phyloP scores from a whole-genome alignment of 2,329 filamentous ascomycete species.

The Trichoderma endophyticum region DNA sequence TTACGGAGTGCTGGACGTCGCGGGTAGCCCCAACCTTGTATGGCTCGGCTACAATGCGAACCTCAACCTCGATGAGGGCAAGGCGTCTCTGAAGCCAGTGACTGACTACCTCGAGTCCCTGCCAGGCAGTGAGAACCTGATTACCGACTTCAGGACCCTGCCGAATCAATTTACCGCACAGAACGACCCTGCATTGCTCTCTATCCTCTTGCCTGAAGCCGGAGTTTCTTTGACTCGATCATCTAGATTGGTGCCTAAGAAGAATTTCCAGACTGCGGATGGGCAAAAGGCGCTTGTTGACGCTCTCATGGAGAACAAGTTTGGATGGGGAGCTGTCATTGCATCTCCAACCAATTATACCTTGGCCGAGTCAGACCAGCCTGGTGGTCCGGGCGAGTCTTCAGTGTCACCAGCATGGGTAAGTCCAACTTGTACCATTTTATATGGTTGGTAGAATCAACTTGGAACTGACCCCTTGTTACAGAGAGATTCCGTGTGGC shows the following conservation, averaged over 20 bases:
- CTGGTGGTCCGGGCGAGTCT: constrained; percentile 9
- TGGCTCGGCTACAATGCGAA: background rate
- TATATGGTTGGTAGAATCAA: background rate
- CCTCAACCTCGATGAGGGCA: background rate
- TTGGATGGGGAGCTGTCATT: background rate
- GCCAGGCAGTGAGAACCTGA: background rate
- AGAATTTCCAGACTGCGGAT: background rate
- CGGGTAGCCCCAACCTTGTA: background rate
- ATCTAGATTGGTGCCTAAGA: background rate
- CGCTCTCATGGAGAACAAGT: background rate
- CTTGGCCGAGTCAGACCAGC: constrained; percentile 7
- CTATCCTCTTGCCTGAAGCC: constrained; percentile 5
- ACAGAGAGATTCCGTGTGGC: background rate
- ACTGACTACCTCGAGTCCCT: background rate
- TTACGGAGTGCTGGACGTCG: background rate
- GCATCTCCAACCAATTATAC: background rate
- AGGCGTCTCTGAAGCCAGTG: background rate
- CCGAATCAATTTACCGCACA: constrained; percentile 7
- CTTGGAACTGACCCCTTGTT: background rate
- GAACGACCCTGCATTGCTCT: constrained; percentile 3
- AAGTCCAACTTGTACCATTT: background rate
- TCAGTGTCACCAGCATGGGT: constrained; percentile 17
- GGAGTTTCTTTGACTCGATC: constrained; percentile 14
- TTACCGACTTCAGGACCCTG: background rate
- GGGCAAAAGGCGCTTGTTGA: constrained; percentile 5